Evolutionary conservation across 2,329 filamentous ascomycete genomes (phyloP), one percentile per base, ranked within the genome.

Genomic region (Alternaria sp.): DNA sequence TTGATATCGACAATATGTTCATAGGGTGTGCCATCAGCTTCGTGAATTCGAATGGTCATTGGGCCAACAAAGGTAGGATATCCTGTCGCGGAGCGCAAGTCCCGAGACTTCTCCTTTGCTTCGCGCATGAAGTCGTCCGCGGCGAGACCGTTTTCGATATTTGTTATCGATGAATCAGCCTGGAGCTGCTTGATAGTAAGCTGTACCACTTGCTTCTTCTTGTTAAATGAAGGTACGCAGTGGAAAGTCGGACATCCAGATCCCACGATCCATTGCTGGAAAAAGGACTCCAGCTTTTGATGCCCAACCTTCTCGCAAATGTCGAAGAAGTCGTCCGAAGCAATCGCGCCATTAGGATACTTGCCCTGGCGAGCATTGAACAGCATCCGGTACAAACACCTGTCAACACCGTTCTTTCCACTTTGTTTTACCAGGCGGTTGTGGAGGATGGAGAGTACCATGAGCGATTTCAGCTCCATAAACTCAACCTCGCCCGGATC

Each of bases 1-100:
- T 93, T 93, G 75, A 99, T 97, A 72, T 97, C 93, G 32, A 98
- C 90, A 64, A 97, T 97, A 75, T 99, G 95, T 76, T 99, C 95
- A 74, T 99, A 99, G 3, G 95, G 95, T 0, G 95, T 98, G 10
- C 95, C 95, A 74, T 99, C 96, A 25, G 95, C 95, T 81, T 99
- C 95, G 80, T 99, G 95, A 64, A 99, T 97, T 32, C 95, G 87
- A 65, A 99, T 94, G 0, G 95, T 99, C 92, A 99, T 97, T 0
- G 95, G 94, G 0, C 95, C 95, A 52, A 93, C 95, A 72, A 98
- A 98, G 2, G 92, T 86, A n/a, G 89, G 86, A 66, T 92, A 92
- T 16, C 92, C 82, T 54, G 88, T 86, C 14, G 89, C 90, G 16
- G 89, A 86, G 59, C 88, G 89, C 36, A 97, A 86, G 32, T 87